Evolutionary conservation across 768 basidiomycete genomes (phyloP).

Genomic region (Tricholoma bakamatsutake): DNA sequence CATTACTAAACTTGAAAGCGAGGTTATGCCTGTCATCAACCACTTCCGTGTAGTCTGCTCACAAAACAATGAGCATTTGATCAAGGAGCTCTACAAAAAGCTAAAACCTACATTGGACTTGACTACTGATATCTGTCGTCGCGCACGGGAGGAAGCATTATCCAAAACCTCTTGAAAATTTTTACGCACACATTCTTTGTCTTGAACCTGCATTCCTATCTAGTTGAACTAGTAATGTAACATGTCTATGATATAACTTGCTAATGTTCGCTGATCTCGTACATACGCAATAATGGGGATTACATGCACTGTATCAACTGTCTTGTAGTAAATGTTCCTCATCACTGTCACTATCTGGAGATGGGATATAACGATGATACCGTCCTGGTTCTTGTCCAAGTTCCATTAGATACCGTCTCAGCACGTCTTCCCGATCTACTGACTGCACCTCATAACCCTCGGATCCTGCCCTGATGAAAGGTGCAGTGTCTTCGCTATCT

Average conservation of each 20-base stretch:
- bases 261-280: not conserved
- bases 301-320: not conserved
- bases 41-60: slow-evolving; percentile 17
- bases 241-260: not conserved
- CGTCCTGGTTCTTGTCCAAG: slow-evolving; percentile 51
- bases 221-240: not conserved
- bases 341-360: slow-evolving; percentile 42
- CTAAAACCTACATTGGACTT: slow-evolving; percentile 25
- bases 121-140: slow-evolving; percentile 24
- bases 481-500: slow-evolving; percentile 19
- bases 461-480: slow-evolving; percentile 59
- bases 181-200: not conserved
- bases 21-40: slow-evolving; percentile 20
- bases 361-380: slow-evolving; percentile 66
- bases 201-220: not conserved
- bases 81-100: slow-evolving; percentile 21
- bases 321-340: slow-evolving; percentile 26
- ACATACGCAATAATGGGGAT: not conserved
- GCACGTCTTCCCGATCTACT: slow-evolving; percentile 57
- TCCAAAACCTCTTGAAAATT: not conserved
- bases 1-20: slow-evolving; percentile 16
- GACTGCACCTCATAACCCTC: slow-evolving; percentile 77
- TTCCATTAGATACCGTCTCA: slow-evolving; percentile 49
- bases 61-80: slow-evolving; percentile 18
- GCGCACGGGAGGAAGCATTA: slow-evolving; percentile 8